Evolutionary conservation across 2,329 filamentous ascomycete species (phyloP), one percentile per base, ranked within the genome.

Genomic region (Arachnopeziza araneosa): DNA sequence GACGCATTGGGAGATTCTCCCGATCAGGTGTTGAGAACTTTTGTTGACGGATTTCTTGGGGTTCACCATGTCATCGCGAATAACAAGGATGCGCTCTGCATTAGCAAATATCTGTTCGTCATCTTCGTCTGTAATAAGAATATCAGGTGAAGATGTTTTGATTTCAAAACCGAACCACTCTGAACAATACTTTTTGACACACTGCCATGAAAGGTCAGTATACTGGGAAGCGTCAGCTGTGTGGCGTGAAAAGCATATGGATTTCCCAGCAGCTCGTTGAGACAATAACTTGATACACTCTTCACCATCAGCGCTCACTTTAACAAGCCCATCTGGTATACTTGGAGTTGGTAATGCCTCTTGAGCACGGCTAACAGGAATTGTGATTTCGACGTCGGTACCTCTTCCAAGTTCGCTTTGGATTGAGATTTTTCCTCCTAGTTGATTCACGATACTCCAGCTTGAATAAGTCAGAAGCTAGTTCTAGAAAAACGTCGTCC

Each of bases 341-440:
- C 10, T 24, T 21, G 10, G 24, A 4, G n/a, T 17, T 12, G 24
- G 24, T 17, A n/a, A 24, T 22, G 50, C 17, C 19, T 54, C 55
- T 4, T 63, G 50, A 5, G 54, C 51, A 26, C 56, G 62, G 32
- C 67, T 63, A 2, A 70, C 54, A 19, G 77, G 76, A 1, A 85
- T 66, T 2, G 72, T 76, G 8, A 84, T 78, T 10, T 75, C 77
- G 1, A 85, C 77, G 17, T 79, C 78, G 0, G 84, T 86, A 1
- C 84, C 84, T 51, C 78, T 75, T 1, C 78, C 77, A 9, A 78
- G 73, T 55, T 80, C 75, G 52, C 79, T 84, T 51, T 77, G 78
- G 26, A 89, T 78, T n/a, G 83, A 78, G 44, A 89, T 83, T 7
- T 75, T 78, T 1, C 86, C 86, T 24, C 80, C 78, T 0, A 89